Conservation (phyloP, 495 filamentous ascomycete genomes). For the Podospora didyma region DNA sequence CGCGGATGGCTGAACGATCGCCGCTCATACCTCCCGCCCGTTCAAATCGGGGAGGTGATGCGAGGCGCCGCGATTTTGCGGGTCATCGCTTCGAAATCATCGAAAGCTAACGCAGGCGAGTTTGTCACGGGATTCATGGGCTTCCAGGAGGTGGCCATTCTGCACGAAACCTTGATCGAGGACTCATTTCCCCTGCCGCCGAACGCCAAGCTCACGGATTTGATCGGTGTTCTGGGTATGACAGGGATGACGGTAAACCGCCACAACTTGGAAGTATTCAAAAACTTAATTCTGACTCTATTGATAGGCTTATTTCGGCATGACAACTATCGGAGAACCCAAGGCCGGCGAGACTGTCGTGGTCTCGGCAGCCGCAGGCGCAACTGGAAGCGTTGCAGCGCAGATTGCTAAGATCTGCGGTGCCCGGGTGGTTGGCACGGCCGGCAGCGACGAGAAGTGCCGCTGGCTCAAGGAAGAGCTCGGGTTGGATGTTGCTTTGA, state of each 20-base stretch:
- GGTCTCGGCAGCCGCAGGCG: constrained; percentile 66
- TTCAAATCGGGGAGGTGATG: constrained; percentile 65
- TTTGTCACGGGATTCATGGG: constrained; percentile 51
- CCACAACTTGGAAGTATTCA: no score
- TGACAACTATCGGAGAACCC: constrained; percentile 55
- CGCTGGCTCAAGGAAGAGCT: constrained; percentile 55
- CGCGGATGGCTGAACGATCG: constrained; percentile 67
- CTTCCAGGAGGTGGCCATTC: constrained; percentile 59
- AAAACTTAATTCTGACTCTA: no score
- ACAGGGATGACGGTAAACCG: constrained; percentile 61
- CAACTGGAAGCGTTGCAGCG: constrained; percentile 63
- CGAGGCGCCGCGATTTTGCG: constrained; percentile 56
- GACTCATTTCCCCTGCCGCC: constrained; percentile 44
- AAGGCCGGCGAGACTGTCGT: constrained; percentile 60
- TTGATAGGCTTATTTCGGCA: constrained; percentile 72
- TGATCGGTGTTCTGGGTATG: constrained; percentile 56
- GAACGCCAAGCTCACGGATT: constrained; percentile 53
- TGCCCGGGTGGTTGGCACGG: constrained; percentile 57
- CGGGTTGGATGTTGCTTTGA: constrained; percentile 61
- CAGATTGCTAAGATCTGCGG: constrained; percentile 68
- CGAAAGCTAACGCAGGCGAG: constrained; percentile 47
- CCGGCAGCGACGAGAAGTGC: constrained; percentile 62
- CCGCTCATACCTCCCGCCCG: constrained; percentile 64
- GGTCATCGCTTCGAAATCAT: constrained; percentile 34
- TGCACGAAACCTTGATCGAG: constrained; percentile 42